Evolutionary conservation across 805 yeast species (phyloP).

Genomic region (Zygosaccharomyces siamensis): DNA sequence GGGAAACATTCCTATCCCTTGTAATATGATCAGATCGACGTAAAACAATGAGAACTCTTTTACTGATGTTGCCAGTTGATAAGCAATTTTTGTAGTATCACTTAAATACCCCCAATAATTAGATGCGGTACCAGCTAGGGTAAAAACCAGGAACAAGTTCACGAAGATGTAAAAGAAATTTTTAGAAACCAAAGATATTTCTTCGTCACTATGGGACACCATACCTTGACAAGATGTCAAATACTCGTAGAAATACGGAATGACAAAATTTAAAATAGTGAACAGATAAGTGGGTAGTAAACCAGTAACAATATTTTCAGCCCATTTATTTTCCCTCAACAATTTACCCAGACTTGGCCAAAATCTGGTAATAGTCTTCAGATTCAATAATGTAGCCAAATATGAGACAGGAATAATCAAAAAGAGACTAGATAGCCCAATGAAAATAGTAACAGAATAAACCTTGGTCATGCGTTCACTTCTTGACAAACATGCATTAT

Average conservation of each 20-base stretch:
- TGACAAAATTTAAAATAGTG: constrained; percentile 72
- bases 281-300: constrained; percentile 87
- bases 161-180: constrained; percentile 94
- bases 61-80: constrained; percentile 76
- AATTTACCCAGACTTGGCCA: constrained; percentile 79
- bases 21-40: constrained; percentile 77
- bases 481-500: constrained; percentile 75
- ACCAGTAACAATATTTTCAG: constrained; percentile 77
- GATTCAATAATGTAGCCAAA: constrained; percentile 74
- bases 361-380: constrained; percentile 68
- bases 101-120: constrained; percentile 72
- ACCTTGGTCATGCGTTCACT: constrained; percentile 59
- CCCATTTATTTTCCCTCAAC: constrained; percentile 61
- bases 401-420: constrained; percentile 81
- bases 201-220: constrained; percentile 89
- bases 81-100: constrained; percentile 86
- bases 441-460: constrained; percentile 37
- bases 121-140: constrained; percentile 88
- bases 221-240: constrained; percentile 81
- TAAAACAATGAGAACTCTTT: constrained; percentile 79
- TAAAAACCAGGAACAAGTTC: constrained; percentile 87
- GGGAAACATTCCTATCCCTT: constrained; percentile 87
- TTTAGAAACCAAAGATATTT: constrained; percentile 80
- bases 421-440: constrained; percentile 54
- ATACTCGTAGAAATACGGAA: constrained; percentile 85